Evolutionary conservation across 768 basidiomycete species (phyloP).

Genomic region (Pleurotus cornucopiae): DNA sequence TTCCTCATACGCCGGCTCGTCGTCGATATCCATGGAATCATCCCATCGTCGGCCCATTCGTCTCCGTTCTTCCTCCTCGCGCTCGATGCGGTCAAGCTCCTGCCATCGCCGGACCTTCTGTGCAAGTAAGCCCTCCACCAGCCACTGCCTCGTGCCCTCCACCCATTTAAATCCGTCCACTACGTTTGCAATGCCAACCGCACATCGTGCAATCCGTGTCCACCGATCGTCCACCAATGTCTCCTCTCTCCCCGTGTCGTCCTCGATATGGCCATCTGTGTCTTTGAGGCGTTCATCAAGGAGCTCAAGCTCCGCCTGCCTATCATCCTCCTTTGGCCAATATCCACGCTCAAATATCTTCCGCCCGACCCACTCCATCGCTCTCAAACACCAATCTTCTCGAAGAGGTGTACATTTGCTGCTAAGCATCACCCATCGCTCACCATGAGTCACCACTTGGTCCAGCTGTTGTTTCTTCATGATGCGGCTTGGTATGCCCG

Average conservation of each 20-base stretch:
- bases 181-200: slow-evolving; percentile 57
- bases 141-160: slow-evolving; percentile 57
- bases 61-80: slow-evolving; percentile 65
- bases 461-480: slow-evolving; percentile 13
- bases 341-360: slow-evolving; percentile 90
- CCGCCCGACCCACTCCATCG: slow-evolving; percentile 94
- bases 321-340: slow-evolving; percentile 80
- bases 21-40: slow-evolving; percentile 72
- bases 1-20: slow-evolving; percentile 49
- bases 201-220: slow-evolving; percentile 70
- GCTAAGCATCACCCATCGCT: slow-evolving; percentile 66
- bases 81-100: slow-evolving; percentile 63
- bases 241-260: slow-evolving; percentile 57
- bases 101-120: slow-evolving; percentile 69
- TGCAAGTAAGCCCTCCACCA: slow-evolving; percentile 57
- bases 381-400: slow-evolving; percentile 94
- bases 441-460: slow-evolving; percentile 17
- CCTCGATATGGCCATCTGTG: slow-evolving; percentile 80
- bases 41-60: slow-evolving; percentile 58
- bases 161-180: slow-evolving; percentile 78
- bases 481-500: slow-evolving; percentile 50
- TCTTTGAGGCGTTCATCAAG: slow-evolving; percentile 59
- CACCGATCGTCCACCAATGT: slow-evolving; percentile 42
- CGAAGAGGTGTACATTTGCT: slow-evolving; percentile 67
- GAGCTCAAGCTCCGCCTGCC: slow-evolving; percentile 72